Evolutionary conservation across 2,329 filamentous ascomycete genomes (phyloP).

Genomic region (Neofusicoccum sp.): DNA sequence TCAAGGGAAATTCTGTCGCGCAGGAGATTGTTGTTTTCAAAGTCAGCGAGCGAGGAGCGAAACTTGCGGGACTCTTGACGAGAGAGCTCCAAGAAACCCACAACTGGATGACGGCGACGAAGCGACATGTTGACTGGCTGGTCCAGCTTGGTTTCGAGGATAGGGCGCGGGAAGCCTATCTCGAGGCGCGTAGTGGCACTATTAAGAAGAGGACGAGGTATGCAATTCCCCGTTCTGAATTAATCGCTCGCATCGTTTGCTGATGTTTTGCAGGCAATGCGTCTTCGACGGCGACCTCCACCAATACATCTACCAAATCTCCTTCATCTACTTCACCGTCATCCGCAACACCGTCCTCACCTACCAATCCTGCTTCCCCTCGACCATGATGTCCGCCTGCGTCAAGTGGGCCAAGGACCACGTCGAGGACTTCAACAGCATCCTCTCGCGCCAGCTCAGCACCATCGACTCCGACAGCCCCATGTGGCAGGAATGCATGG

Average conservation of each 20-base stretch:
- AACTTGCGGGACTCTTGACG: conserved; percentile 72
- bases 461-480: conserved; percentile 74
- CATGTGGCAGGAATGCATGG: conserved; percentile 80
- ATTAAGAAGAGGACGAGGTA: conserved; percentile 83
- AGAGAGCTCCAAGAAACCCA: conserved; percentile 76
- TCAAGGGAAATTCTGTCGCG: conserved; percentile 82
- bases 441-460: conserved; percentile 80
- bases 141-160: conserved; percentile 87
- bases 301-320: conserved; percentile 90
- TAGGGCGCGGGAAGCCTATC: conserved; percentile 79
- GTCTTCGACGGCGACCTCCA: conserved; percentile 93
- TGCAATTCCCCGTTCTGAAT: conserved; percentile 9
- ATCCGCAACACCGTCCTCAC: conserved; percentile 90
- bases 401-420: conserved; percentile 98
- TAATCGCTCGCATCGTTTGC: conserved; percentile 24
- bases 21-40: conserved; percentile 93
- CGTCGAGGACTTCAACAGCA: conserved; percentile 83
- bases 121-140: conserved; percentile 79
- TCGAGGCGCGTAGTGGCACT: conserved; percentile 72
- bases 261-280: conserved; percentile 65
- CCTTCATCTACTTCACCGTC: conserved; percentile 91
- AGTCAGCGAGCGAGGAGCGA: conserved; percentile 78
- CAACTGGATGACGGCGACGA: conserved; percentile 72
- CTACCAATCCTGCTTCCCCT: conserved; percentile 76
- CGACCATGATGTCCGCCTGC: conserved; percentile 85